Evolutionary conservation across 139 green algal genomes (phyloP), one percentile per base, ranked within the genome.

Genomic region (Chlorella sp.): DNA sequence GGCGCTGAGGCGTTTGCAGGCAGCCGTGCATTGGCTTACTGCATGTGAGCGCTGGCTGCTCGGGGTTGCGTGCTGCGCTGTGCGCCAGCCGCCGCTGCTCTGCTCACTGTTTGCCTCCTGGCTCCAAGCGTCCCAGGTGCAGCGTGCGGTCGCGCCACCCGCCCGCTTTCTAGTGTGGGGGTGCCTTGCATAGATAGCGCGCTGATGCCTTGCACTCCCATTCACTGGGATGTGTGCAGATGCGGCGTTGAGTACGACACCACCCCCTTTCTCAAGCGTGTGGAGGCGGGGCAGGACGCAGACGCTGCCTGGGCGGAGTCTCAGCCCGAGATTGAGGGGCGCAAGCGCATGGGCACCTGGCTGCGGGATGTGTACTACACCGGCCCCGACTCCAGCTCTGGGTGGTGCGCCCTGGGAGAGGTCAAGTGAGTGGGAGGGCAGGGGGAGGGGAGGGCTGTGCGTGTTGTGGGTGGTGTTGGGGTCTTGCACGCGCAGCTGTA

Each of bases 201-300:
- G 7, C 64, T 73, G 22, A 73, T 9, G 64, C 64, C 21, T 3
- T 73, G 64, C 64, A 73, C 22, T n/a, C n/a, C n/a, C 64, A 73
- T 9, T 7, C 64, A 4, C 22, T 30, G 21, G 11, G 2, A 14
- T 14, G 21, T 0, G 28, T 36, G 42, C 94, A 97, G 95, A 37
- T 98, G 96, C 87, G 95, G 96, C 57, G 93, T 95, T 73, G 89
- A 94, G 71, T 91, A 96, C 30, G 89, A 97, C 94, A 94, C 97
- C 89, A 79, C 81, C 57, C 95, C 96, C 53, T 97, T 94, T 90
- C 93, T 94, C 83, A 95, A 96, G 75, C 90, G 92, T 37, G 75
- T 98, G 75, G 91, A 96, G 91, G 42, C 87, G 22, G 94, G 94
- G 28, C 75, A 89, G 90, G 90, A 94, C 7, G 87, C 94, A 0